Conservation (phyloP, 2,329 filamentous ascomycete species). For the Curvularia lunata region DNA sequence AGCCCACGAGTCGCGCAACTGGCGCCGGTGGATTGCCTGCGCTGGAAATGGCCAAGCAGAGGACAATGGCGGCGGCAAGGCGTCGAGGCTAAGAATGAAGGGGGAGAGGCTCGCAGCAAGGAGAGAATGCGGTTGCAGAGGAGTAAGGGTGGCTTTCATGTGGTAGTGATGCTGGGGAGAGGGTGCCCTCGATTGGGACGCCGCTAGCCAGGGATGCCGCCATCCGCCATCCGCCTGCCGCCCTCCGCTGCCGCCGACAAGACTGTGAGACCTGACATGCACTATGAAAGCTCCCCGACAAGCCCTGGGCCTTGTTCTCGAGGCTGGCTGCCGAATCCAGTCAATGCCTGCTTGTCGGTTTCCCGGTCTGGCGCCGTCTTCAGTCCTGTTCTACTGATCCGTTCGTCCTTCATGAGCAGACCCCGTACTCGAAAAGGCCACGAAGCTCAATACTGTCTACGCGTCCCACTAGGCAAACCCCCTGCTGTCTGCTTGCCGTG, state of each 20-base stretch:
- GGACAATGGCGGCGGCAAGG: slow-evolving; percentile 5
- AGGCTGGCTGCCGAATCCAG: not conserved
- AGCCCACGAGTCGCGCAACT: slow-evolving; percentile 13
- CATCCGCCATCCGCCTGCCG: not conserved
- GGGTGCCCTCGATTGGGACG: slow-evolving; percentile 25
- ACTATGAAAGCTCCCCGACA: not conserved
- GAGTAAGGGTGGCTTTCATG: slow-evolving; percentile 30
- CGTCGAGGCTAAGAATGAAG: slow-evolving; percentile 12
- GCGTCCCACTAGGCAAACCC: slow-evolving; percentile 19
- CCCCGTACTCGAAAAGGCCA: slow-evolving; percentile 9
- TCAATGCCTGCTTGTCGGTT: not conserved
- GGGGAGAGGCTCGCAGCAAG: slow-evolving; percentile 14
- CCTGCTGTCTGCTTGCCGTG: slow-evolving; percentile 12
- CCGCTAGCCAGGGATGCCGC: slow-evolving; percentile 21
- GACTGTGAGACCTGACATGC: not conserved
- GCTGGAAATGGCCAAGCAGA: not conserved
- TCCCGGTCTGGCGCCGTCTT: not conserved
- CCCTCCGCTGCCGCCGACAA: slow-evolving; percentile 6
- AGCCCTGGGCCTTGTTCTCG: not conserved
- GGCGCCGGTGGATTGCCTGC: not conserved
- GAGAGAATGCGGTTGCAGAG: slow-evolving; percentile 24
- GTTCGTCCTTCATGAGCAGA: not conserved
- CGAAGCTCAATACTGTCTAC: slow-evolving; percentile 17
- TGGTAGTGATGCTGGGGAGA: slow-evolving; percentile 26
- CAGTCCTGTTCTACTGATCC: not conserved